These are phyloP conservation scores for Rhynchospora tenuis DNA, from an alignment of 176 grass and related monocot genomes.

Conservation along the genomic window DNA sequence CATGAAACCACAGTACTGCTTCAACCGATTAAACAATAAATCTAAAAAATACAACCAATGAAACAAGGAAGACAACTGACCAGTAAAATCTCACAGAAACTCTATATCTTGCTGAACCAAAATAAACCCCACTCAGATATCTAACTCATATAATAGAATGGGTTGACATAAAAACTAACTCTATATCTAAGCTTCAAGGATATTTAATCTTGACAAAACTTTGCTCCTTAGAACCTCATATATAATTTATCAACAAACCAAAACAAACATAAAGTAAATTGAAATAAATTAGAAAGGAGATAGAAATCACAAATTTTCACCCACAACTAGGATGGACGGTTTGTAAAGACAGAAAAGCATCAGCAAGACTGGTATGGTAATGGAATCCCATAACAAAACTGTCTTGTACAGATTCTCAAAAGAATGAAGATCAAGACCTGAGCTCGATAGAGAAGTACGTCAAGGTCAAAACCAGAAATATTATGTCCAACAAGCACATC, in stretches of 20 bases:
- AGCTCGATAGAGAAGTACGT: conserved; percentile 86
- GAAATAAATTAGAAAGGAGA: background rate
- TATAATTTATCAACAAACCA: background rate
- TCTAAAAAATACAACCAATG: background rate
- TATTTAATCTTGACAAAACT: background rate
- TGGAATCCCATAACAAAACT: conserved; percentile 25
- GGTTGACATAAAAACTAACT: conserved; percentile 18
- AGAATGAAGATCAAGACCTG: conserved; percentile 41
- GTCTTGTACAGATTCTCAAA: background rate
- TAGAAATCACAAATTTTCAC: background rate
- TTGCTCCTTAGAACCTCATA: conserved; percentile 2
- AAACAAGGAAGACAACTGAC: background rate
- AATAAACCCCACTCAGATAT: background rate
- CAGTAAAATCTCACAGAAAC: background rate
- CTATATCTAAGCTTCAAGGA: background rate
- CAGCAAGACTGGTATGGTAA: background rate
- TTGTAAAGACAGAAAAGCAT: conserved; percentile 10
- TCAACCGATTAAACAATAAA: background rate
- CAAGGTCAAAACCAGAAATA: conserved; percentile 94
- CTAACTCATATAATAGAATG: background rate
- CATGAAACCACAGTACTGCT: background rate
- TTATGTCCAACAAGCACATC: conserved; percentile 98
- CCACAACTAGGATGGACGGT: background rate
- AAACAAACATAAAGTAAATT: background rate
- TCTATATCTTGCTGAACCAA: background rate